Conservation (phyloP, 352 stramenopile genomes). For the Lagenidium sp. region DNA sequence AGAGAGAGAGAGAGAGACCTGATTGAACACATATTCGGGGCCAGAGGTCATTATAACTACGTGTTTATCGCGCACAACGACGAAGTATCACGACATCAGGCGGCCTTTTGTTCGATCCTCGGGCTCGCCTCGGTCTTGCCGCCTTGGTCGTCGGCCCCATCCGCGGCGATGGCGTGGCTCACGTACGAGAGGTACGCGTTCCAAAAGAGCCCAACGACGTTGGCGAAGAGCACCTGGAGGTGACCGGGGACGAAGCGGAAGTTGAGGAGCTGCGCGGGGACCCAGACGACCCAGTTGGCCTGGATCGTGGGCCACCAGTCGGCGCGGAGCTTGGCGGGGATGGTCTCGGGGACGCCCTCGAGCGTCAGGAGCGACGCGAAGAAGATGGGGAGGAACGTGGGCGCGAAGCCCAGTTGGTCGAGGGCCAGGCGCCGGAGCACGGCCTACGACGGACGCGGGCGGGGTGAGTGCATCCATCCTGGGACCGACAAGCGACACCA, state of each 20-base stretch:
- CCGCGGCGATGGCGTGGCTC: slow-evolving; percentile 25
- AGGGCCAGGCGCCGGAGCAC: slow-evolving; percentile 60
- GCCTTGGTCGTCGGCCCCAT: not conserved
- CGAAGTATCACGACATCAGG: no score
- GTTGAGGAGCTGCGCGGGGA: slow-evolving; percentile 74
- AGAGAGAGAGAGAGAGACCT: not conserved
- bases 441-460: slow-evolving; percentile 13
- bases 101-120: no score
- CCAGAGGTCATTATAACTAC: no score
- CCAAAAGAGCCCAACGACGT: slow-evolving; percentile 74
- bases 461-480: no score
- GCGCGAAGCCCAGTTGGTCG: slow-evolving; percentile 74
- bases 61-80: no score
- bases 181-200: slow-evolving; percentile 79
- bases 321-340: slow-evolving; percentile 48
- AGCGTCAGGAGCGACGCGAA: slow-evolving; percentile 58
- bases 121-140: not conserved
- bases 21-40: no score
- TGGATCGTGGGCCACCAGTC: slow-evolving; percentile 77
- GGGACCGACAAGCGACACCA: no score
- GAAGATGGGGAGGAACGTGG: slow-evolving; percentile 65
- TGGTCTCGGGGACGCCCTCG: slow-evolving; percentile 34
- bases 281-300: slow-evolving; percentile 77
- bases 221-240: slow-evolving; percentile 80
- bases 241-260: slow-evolving; percentile 67